A percentile compares a stretch with the other conserved stretches of the same genome.
These are phyloP conservation scores for Crepidotus sp. DNA, from an alignment of 1,284 basidiomycete genomes.

Conservation along the genomic window DNA sequence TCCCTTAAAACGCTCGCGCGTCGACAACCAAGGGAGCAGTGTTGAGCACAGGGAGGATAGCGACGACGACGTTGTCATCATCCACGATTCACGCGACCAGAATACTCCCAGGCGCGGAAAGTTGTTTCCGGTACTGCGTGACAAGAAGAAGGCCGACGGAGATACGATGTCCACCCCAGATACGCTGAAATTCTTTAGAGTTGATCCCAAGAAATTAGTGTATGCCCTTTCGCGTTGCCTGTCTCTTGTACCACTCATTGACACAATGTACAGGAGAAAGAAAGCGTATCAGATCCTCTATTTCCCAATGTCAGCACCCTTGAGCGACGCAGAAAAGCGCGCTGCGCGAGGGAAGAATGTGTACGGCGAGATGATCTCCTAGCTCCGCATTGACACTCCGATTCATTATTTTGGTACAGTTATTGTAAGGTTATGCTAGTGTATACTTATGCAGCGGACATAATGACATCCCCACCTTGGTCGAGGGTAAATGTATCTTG, in stretches of 20 bases:
- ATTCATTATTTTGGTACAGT: slow-evolving; percentile 5
- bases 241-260: not conserved
- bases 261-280: slow-evolving; percentile 34
- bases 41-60: slow-evolving; percentile 18
- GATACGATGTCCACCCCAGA: slow-evolving; percentile 24
- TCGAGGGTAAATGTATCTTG: slow-evolving; percentile 17
- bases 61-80: slow-evolving; percentile 31
- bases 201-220: slow-evolving; percentile 40
- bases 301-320: slow-evolving; percentile 54
- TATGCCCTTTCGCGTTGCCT: slow-evolving; percentile 26
- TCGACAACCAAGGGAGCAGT: slow-evolving; percentile 19
- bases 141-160: slow-evolving; percentile 23
- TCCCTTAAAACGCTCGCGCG: slow-evolving; percentile 15
- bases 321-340: slow-evolving; percentile 30
- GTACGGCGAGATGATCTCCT: slow-evolving; percentile 13
- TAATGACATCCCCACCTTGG: slow-evolving; percentile 32
- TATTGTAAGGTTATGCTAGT: not conserved
- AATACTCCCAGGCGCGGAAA: slow-evolving; percentile 2
- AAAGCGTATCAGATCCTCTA: slow-evolving; percentile 62
- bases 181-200: slow-evolving; percentile 40
- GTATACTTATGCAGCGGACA: slow-evolving; percentile 28
- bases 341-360: not conserved
- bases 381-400: not conserved
- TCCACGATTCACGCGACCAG: slow-evolving; percentile 25
- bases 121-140: not conserved